Evolutionary conservation across 768 basidiomycete genomes (phyloP), one percentile per base, ranked within the genome.

Genomic region (Pleurotus djamor): DNA sequence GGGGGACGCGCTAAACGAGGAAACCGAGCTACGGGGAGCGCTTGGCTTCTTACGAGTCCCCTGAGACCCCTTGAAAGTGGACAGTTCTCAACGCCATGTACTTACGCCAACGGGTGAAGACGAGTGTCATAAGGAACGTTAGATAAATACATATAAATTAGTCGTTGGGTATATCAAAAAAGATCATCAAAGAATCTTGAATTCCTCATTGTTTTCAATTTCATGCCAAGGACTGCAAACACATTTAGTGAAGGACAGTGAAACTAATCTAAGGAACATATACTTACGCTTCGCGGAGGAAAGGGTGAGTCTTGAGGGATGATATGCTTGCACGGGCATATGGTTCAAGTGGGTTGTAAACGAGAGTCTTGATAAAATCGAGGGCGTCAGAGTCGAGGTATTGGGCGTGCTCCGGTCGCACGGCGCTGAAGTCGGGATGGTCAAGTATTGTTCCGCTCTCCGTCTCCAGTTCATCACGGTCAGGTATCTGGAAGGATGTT

Each of bases 151-250:
- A 41, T n/a, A 41, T 41, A 28, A n/a, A 41, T n/a, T 41, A 41
- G 38, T 10, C 38, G 38, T 4, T 41, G n/a, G 10, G 10, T n/a
- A 41, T 41, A 41, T 9, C 38, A n/a, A 10, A 41, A 41, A 10
- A 9, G 38, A 41, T 9, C 38, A 28, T 41, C 38, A 41, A 41
- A 41, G 10, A 9, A 41, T n/a, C 9, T 9, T n/a, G 38, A 41
- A 41, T n/a, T 10, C 10, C n/a, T n/a, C 9, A 41, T 41, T n/a
- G n/a, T 56, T 56, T 38, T 56, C 54, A 56, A 56, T 56, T 56
- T 56, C 54, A 32, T 32, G 38, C 54, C 54, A 56, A 9, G 54
- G 54, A 9, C 54, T 56, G 28, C n/a, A 41, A 41, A n/a, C 38
- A 41, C 38, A 12, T 10, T 4, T n/a, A 32, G 4, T 41, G 16